These are phyloP conservation scores for Plicaturopsis crispa DNA, from an alignment of 768 basidiomycete genomes.

Conservation along the genomic window DNA sequence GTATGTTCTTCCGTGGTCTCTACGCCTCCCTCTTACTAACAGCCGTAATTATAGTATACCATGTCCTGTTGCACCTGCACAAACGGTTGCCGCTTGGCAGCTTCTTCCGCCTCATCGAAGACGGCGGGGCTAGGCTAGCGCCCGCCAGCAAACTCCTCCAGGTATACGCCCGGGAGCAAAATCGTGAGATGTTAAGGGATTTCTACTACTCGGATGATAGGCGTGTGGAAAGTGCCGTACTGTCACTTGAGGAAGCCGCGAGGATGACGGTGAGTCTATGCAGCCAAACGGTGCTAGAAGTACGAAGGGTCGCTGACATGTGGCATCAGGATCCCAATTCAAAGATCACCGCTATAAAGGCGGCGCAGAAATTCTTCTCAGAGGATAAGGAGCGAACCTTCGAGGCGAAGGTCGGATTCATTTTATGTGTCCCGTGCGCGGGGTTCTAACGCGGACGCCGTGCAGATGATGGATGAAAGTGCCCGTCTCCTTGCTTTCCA, in stretches of 20 bases:
- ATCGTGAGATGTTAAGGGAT: conserved; percentile 86
- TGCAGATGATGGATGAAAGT: conserved; percentile 88
- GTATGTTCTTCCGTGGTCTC: conserved; percentile 32
- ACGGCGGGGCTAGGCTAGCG: conserved; percentile 67
- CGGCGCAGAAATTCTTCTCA: conserved; percentile 87
- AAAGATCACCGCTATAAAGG: conserved; percentile 63
- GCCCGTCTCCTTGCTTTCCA: conserved; percentile 70
- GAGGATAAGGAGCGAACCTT: conserved; percentile 90
- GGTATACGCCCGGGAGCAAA: conserved; percentile 86
- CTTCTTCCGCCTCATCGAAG: conserved; percentile 93
- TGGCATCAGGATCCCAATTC: conserved; percentile 66
- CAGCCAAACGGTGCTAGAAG: no score
- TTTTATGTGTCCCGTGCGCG: not conserved
- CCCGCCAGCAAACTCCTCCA: conserved; percentile 78
- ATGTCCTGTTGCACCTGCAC: conserved; percentile 84
- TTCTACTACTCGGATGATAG: conserved; percentile 98
- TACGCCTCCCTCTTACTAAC: not conserved
- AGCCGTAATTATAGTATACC: conserved; percentile 59
- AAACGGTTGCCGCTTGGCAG: conserved; percentile 78
- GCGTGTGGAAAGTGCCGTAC: conserved; percentile 85
- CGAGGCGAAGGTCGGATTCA: conserved; percentile 73
- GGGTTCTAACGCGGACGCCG: no score
- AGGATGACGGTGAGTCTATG: conserved; percentile 45
- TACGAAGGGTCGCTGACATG: no score
- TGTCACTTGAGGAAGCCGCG: conserved; percentile 79